Evolutionary conservation across 1,284 basidiomycete genomes (phyloP).

Genomic region (Leccinum griseonigrum): DNA sequence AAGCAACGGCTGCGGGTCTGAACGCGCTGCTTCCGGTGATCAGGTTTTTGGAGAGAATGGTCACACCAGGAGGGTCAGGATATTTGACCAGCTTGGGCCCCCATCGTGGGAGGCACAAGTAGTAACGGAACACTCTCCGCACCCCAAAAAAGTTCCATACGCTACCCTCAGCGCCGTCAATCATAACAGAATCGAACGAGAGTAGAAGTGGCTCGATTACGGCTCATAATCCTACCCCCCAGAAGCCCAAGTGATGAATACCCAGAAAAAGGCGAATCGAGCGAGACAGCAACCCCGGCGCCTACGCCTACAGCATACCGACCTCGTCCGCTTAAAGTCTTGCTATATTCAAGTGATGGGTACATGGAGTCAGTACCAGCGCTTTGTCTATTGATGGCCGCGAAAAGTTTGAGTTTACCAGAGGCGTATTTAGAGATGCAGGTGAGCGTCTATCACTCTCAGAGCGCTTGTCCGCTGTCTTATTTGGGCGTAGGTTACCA

Average conservation of each 20-base stretch:
- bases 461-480: background rate
- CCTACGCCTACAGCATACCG: conserved; percentile 17
- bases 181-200: background rate
- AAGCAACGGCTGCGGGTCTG: background rate
- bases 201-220: background rate
- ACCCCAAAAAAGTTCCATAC: background rate
- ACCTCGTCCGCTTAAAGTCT: conserved; percentile 64
- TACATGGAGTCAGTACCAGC: conserved; percentile 93
- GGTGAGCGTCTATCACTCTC: conserved; percentile 16
- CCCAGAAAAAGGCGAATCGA: conserved; percentile 1
- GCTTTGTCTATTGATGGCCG: conserved; percentile 85
- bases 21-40: background rate
- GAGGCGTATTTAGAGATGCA: conserved; percentile 90
- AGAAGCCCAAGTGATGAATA: background rate
- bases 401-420: conserved; percentile 67
- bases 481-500: conserved; percentile 44
- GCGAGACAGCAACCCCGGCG: background rate
- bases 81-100: background rate
- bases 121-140: background rate
- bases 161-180: background rate
- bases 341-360: conserved; percentile 77
- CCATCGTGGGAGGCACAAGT: background rate
- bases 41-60: background rate
- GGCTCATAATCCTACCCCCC: background rate
- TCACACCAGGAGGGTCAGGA: background rate